phyloP scores from a whole-genome alignment of 805 yeast genomes.

The Nakazawaea siamensis region DNA sequence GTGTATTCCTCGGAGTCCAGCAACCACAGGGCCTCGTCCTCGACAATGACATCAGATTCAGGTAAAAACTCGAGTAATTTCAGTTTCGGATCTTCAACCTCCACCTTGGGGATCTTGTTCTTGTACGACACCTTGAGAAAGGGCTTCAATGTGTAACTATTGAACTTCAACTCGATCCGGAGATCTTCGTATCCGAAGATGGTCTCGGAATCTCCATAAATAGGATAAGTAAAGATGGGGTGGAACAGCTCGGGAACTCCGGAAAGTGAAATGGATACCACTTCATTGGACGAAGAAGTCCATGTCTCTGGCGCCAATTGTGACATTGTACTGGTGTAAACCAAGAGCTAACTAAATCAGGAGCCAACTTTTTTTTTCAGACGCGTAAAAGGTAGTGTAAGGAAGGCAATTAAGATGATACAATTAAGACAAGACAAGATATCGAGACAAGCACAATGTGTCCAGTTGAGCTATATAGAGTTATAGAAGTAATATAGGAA shows the following conservation, averaged over 20 bases:
- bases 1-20: constrained; percentile 37
- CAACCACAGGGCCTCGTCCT: constrained; percentile 66
- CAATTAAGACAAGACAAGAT: no score
- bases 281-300: constrained; percentile 70
- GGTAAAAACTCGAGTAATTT: constrained; percentile 57
- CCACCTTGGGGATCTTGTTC: constrained; percentile 42
- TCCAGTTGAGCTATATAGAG: no score
- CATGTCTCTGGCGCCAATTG: constrained; percentile 48
- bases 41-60: constrained; percentile 39
- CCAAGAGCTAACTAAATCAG: no score
- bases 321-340: no score
- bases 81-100: constrained; percentile 50
- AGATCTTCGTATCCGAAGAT: constrained; percentile 78
- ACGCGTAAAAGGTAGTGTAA: no score
- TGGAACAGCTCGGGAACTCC: constrained; percentile 45
- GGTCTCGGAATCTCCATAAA: constrained; percentile 86
- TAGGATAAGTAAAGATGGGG: constrained; percentile 85
- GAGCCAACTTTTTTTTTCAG: no score
- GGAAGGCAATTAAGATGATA: no score
- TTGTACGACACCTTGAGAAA: constrained; percentile 53
- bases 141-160: constrained; percentile 67
- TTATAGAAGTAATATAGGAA: no score
- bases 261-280: constrained; percentile 50
- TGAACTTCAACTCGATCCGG: constrained; percentile 61
- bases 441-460: no score